Evolutionary conservation across 2,329 filamentous ascomycete species (phyloP), one percentile per base, ranked within the genome.

Genomic region (Mollisiaceae sp.): DNA sequence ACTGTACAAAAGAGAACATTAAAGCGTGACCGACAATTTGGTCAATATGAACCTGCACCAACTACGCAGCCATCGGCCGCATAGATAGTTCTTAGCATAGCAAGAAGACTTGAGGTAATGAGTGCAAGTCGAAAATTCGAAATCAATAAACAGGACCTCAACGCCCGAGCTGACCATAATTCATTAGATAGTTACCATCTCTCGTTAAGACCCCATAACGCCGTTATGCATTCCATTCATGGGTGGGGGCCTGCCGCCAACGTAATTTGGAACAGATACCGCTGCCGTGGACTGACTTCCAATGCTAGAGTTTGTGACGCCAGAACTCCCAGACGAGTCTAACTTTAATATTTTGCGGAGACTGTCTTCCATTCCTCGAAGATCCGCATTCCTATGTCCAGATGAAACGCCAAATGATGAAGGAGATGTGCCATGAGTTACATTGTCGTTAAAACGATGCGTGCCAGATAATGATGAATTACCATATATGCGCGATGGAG

Each of bases 291-390:
- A 56, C 22, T 54, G 32, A 27, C 36, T 62, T 60, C 65, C 60
- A 55, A 65, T 61, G 24, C 59, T 41, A 20, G 64, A 27, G n/a
- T 50, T 47, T 39, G 60, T 32, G 54, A 60, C 59, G 15, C 65
- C 67, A 39, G 70, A 69, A 65, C 61, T 67, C 22, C 61, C 67
- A 24, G 63, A 47, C 20, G 74, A 68, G 54, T 74, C 70, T 54
- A 77, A 60, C 63, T 76, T 77, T 58, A 77, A 68, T 22, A 77
- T 71, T 47, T 69, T 74, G 32, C 75, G 73, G 43, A 77, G 72
- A 66, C 68, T 73, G n/a, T 77, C 72, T 63, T 77, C 75, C 71
- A 76, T 76, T 18, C 71, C 73, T 58, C 70, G 66, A 67, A 75
- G 52, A 67, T 76, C 71, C 39, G 69, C 62, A 50, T 61, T 64